Base-by-base conservation (phyloP, 2,329 filamentous ascomycete species). In the Sporothrix euskadiensis region DNA sequence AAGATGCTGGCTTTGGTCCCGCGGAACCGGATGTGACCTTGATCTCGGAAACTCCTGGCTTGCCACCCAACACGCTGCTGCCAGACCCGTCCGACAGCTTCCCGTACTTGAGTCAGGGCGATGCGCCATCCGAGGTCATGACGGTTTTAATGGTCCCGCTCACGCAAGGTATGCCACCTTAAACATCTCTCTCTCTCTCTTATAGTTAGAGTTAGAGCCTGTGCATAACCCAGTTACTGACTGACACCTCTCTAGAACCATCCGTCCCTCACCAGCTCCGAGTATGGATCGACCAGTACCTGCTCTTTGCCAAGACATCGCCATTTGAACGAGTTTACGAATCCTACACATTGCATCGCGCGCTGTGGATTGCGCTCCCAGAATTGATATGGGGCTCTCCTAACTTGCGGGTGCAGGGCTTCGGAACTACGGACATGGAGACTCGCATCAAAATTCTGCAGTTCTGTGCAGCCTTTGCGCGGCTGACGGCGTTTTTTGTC, bases 301-400 rank as follows among this genome's bases (percentile, higher is more conserved):
- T 89, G 30, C 75, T 75, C 30, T 86, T 83, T 76, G 82, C 83
- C 49, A 78, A 77, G 47, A 76, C 77, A 26, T 80, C 81, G 22
- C 77, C 82, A 3, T 77, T 80, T 32, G 78, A 81, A 12, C 77
- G 78, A 3, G 81, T 84, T 6, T 78, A 83, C n/a, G 81, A 84
- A 35, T 84, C 84, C 1, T 86, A 83, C 72, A 79, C 79, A 19
- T 80, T 81, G 44, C 81, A 89, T 73, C 81, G 78, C 47, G 77
- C 81, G 3, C 86, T 90, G 75, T 91, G 88, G 88, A 76, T 79
- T 44, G 75, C 79, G 2, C 82, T 90, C 35, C 87, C 88, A 0
- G 84, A 86, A 0, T 76, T 90, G 10, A 81, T 88, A 22, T 83
- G 80, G 78, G 72, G 73, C 26, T 30, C 69, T 35, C 63, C 70